These are phyloP conservation scores for Stevia rebaudiana DNA, from an alignment of 140 eudicot species.

Conservation along the genomic window DNA sequence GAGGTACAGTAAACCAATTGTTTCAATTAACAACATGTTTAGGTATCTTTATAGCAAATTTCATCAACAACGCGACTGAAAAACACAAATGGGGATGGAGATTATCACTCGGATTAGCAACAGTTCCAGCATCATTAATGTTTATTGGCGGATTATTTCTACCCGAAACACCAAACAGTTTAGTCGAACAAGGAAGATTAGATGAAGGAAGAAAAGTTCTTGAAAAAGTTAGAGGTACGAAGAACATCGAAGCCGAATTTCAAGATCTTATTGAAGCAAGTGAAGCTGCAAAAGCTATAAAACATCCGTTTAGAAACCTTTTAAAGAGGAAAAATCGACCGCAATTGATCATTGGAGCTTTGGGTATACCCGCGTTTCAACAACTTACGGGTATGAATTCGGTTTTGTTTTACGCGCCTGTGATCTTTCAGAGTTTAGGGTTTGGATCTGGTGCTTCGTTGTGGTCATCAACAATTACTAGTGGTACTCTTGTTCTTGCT, in stretches of 20 bases:
- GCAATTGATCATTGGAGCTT: slow-evolving; percentile 66
- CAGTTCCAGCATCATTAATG: slow-evolving; percentile 72
- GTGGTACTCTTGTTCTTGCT: slow-evolving; percentile 63
- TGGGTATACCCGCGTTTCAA: slow-evolving; percentile 87
- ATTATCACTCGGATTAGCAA: slow-evolving; percentile 77
- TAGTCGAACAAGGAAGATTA: slow-evolving; percentile 75
- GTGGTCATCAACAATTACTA: slow-evolving; percentile 68
- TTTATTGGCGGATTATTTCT: slow-evolving; percentile 75
- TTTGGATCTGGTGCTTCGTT: slow-evolving; percentile 59
- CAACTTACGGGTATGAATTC: slow-evolving; percentile 88
- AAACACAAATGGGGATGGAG: slow-evolving; percentile 98
- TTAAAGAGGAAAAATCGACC: slow-evolving; percentile 67
- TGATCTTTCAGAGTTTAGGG: slow-evolving; percentile 84
- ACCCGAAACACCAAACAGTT: slow-evolving; percentile 95
- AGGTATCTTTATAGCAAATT: slow-evolving; percentile 78
- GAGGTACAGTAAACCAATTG: slow-evolving; percentile 83
- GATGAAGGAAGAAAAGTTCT: slow-evolving; percentile 64
- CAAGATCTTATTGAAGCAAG: slow-evolving; percentile 94
- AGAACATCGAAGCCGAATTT: slow-evolving; percentile 79
- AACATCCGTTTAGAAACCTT: slow-evolving; percentile 79
- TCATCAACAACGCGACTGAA: slow-evolving; percentile 74
- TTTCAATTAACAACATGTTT: slow-evolving; percentile 87
- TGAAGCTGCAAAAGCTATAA: slow-evolving; percentile 68
- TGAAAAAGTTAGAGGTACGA: slow-evolving; percentile 87
- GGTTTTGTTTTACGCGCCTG: slow-evolving; percentile 85